These are phyloP conservation scores for Colletotrichum acutatum DNA, from an alignment of 2,329 filamentous ascomycete species.

Conservation along the genomic window DNA sequence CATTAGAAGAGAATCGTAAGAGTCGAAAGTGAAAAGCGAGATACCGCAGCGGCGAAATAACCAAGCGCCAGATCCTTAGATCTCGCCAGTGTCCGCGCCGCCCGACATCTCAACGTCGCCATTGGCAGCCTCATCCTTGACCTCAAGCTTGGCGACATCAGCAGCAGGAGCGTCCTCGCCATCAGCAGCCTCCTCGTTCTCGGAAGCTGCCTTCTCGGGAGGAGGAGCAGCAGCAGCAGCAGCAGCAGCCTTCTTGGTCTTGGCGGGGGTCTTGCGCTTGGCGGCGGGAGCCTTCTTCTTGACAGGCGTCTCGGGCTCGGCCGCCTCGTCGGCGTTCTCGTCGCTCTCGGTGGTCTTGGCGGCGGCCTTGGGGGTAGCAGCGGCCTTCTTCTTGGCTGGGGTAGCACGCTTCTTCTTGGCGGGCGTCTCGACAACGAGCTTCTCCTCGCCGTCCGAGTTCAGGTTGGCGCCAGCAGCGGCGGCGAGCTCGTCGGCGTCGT, in stretches of 20 bases:
- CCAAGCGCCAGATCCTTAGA: not conserved
- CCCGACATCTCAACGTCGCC: slow-evolving; percentile 18
- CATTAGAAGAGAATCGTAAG: not conserved
- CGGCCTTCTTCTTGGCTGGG: slow-evolving; percentile 18
- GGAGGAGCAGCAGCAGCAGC: not conserved
- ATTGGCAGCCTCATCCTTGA: slow-evolving; percentile 6
- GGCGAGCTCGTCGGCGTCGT: slow-evolving; percentile 2
- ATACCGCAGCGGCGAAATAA: not conserved
- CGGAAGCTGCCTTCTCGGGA: slow-evolving; percentile 1
- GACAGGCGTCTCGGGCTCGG: slow-evolving; percentile 12
- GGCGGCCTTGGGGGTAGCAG: not conserved
- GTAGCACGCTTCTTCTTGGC: slow-evolving; percentile 25
- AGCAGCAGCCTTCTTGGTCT: slow-evolving; percentile 17
- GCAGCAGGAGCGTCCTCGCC: slow-evolving; percentile 6
- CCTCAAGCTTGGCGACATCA: slow-evolving; percentile 27
- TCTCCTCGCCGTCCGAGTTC: slow-evolving; percentile 13
- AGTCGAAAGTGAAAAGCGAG: not conserved
- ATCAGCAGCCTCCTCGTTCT: slow-evolving; percentile 18
- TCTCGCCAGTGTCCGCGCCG: slow-evolving; percentile 6
- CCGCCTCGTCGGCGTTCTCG: slow-evolving; percentile 1
- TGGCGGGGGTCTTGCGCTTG: slow-evolving; percentile 16
- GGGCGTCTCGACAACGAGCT: slow-evolving; percentile 17
- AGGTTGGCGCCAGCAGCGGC: not conserved
- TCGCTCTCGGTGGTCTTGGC: not conserved
- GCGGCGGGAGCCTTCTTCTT: slow-evolving; percentile 28